These are phyloP conservation scores for Byssothecium circinans DNA, from an alignment of 2,329 filamentous ascomycete genomes.

Conservation along the genomic window DNA sequence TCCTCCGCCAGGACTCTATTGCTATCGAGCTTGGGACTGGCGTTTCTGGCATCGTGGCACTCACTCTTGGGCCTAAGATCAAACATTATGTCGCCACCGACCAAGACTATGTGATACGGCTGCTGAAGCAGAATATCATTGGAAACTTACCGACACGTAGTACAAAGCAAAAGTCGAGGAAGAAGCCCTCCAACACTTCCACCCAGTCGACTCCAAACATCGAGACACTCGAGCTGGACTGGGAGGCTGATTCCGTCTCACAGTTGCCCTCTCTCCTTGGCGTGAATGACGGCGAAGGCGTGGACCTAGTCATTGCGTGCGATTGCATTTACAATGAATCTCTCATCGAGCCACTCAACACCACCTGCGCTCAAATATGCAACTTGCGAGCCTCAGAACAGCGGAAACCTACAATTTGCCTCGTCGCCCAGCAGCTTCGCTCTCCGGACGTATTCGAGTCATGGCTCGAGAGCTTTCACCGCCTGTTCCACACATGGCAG, in stretches of 20 bases:
- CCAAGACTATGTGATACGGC: slow-evolving; percentile 77
- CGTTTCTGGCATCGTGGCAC: slow-evolving; percentile 76
- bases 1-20: slow-evolving; percentile 59
- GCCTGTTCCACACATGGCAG: slow-evolving; percentile 73
- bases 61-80: slow-evolving; percentile 66
- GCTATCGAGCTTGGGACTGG: slow-evolving; percentile 78
- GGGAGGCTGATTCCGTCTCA: slow-evolving; percentile 65
- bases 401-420: slow-evolving; percentile 62
- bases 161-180: slow-evolving; percentile 13
- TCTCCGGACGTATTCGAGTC: slow-evolving; percentile 80
- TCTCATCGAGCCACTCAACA: slow-evolving; percentile 78
- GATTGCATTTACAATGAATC: slow-evolving; percentile 96
- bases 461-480: slow-evolving; percentile 72
- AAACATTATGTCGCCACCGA: slow-evolving; percentile 77
- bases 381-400: slow-evolving; percentile 51
- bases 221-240: slow-evolving; percentile 70
- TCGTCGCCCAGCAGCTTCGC: slow-evolving; percentile 88
- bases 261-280: slow-evolving; percentile 54
- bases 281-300: slow-evolving; percentile 35
- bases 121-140: slow-evolving; percentile 75
- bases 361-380: slow-evolving; percentile 76
- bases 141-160: slow-evolving; percentile 53
- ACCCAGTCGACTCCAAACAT: slow-evolving; percentile 45
- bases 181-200: background rate
- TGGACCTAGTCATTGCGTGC: slow-evolving; percentile 79